These are phyloP conservation scores for Paratinospora sagittata DNA, from an alignment of 164 flowering plant species.

Conservation along the genomic window DNA sequence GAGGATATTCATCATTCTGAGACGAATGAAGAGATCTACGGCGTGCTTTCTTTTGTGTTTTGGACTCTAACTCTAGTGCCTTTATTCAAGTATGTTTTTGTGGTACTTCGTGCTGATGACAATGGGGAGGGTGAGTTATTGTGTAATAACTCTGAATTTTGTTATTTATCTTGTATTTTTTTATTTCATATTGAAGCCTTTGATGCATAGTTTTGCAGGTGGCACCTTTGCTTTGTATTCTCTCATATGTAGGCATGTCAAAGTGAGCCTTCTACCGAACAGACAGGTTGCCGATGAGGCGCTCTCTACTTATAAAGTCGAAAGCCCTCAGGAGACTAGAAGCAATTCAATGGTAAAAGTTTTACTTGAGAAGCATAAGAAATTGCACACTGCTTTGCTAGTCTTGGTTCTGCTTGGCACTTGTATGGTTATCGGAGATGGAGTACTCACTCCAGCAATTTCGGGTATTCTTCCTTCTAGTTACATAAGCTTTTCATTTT, in stretches of 20 bases:
- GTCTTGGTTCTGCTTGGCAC: constrained; percentile 81
- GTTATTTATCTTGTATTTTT: not conserved
- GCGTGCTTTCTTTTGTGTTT: constrained; percentile 28
- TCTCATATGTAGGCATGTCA: constrained; percentile 49
- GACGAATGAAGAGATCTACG: constrained; percentile 69
- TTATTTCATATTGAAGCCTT: constrained; percentile 1
- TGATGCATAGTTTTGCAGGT: constrained; percentile 32
- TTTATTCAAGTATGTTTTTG: constrained; percentile 32
- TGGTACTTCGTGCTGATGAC: constrained; percentile 37
- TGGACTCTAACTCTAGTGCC: constrained; percentile 37
- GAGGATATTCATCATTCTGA: constrained; percentile 52
- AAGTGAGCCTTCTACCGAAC: constrained; percentile 50
- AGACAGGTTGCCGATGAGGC: constrained; percentile 73
- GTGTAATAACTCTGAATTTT: not conserved
- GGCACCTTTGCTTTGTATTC: constrained; percentile 62
- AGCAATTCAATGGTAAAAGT: constrained; percentile 44
- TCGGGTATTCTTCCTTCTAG: constrained; percentile 42
- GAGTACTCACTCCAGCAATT: constrained; percentile 47
- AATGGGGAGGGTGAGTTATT: constrained; percentile 37
- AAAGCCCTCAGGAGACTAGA: constrained; percentile 47
- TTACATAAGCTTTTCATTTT: not conserved
- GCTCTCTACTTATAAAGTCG: constrained; percentile 50
- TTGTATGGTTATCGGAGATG: constrained; percentile 89
- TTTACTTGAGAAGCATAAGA: constrained; percentile 66
- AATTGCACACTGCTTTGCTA: constrained; percentile 67